Conservation (phyloP, 2,329 filamentous ascomycete genomes). For the Dactylonectria estremocensis region DNA sequence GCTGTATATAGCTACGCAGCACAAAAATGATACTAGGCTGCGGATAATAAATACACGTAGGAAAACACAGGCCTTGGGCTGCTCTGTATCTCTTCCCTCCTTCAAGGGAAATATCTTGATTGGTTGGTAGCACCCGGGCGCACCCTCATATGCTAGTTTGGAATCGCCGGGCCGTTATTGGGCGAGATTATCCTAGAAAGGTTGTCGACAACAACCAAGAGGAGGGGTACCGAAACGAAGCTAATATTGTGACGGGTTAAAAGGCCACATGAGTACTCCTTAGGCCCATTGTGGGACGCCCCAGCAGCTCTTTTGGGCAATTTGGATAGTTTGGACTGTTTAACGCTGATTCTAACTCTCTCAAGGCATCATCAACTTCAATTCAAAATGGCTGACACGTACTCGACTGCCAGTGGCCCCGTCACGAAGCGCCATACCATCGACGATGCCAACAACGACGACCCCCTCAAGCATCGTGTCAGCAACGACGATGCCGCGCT, state of each 20-base stretch:
- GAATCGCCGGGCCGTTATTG: neutral
- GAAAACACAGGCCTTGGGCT: neutral
- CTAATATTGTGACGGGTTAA: too few relatives aligned
- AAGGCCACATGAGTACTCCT: too few relatives aligned
- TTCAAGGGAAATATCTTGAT: neutral
- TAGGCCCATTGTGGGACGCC: too few relatives aligned
- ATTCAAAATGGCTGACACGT: neutral
- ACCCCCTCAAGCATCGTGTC: neutral
- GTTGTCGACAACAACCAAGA: neutral
- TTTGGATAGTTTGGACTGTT: too few relatives aligned
- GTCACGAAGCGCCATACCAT: neutral
- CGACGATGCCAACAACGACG: neutral
- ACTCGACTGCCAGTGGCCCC: neutral
- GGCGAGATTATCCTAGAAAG: neutral
- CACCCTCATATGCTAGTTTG: neutral
- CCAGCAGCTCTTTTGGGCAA: neutral
- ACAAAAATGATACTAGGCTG: too few relatives aligned
- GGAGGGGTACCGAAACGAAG: neutral
- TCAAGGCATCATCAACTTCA: neutral
- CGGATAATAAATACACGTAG: neutral
- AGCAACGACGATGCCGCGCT: slow-evolving; percentile 14
- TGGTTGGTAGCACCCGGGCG: neutral
- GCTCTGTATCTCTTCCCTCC: neutral
- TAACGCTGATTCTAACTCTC: too few relatives aligned
- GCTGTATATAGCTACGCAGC: neutral